Evolutionary conservation across 106 monocot genomes (phyloP).

Genomic region (Dioscorea alata): DNA sequence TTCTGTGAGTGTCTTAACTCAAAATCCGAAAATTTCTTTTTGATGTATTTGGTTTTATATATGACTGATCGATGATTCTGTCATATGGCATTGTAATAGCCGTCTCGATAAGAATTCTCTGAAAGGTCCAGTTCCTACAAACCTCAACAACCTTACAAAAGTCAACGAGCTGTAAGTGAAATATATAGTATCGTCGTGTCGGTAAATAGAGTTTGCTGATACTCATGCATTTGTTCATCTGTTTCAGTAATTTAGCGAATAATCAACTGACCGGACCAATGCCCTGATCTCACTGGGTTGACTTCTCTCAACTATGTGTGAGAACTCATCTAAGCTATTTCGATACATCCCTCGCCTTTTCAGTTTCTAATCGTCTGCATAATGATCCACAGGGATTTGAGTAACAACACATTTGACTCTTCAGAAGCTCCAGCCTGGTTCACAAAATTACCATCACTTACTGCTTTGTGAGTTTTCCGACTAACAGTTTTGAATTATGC

Average conservation of each 20-base stretch:
- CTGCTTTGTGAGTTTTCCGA: slow-evolving; percentile 47
- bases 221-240: neutral
- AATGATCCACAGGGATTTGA: slow-evolving; percentile 52
- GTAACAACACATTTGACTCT: slow-evolving; percentile 69
- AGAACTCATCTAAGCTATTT: slow-evolving; percentile 8
- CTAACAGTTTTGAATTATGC: neutral
- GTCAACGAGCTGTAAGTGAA: slow-evolving; percentile 51
- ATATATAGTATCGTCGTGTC: too few relatives aligned
- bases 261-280: slow-evolving; percentile 61
- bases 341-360: neutral
- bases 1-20: slow-evolving; percentile 32
- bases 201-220: neutral
- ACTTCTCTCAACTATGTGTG: slow-evolving; percentile 45
- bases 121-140: slow-evolving; percentile 39
- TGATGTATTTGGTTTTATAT: too few relatives aligned
- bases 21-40: neutral
- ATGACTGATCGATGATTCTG: neutral
- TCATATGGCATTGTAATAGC: slow-evolving; percentile 18
- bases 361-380: neutral
- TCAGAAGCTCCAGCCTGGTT: slow-evolving; percentile 74
- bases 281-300: slow-evolving; percentile 70
- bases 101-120: slow-evolving; percentile 52
- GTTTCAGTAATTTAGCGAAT: slow-evolving; percentile 63
- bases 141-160: slow-evolving; percentile 30
- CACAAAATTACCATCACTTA: slow-evolving; percentile 40